phyloP scores from a whole-genome alignment of 2,329 filamentous ascomycete genomes.

The Aspergillus felis region DNA sequence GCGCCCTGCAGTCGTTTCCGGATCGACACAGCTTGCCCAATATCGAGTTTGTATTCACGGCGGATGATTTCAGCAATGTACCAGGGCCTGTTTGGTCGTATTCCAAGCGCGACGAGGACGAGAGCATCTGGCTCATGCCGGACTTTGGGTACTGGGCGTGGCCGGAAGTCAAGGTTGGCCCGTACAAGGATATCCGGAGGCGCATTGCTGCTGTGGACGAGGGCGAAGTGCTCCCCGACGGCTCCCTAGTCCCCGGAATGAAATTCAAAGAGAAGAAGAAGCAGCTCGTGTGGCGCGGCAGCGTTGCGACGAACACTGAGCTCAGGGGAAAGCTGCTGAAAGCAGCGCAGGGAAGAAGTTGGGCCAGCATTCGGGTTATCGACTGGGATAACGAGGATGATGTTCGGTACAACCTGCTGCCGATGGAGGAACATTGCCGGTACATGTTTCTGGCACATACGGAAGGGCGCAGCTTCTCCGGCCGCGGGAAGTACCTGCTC shows the following conservation, averaged over 20 bases:
- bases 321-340: conserved; percentile 40
- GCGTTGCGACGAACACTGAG: conserved; percentile 34
- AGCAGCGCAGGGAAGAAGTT: conserved; percentile 37
- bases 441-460: conserved; percentile 54
- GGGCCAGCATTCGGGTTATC: conserved; percentile 45
- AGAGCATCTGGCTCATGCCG: conserved; percentile 48
- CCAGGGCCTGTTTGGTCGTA: conserved; percentile 42
- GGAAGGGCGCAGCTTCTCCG: conserved; percentile 53
- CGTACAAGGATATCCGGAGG: conserved; percentile 41
- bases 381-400: conserved; percentile 40
- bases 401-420: conserved; percentile 41
- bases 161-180: conserved; percentile 46
- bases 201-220: conserved; percentile 37
- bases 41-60: conserved; percentile 48
- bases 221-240: conserved; percentile 19
- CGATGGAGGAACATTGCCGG: conserved; percentile 52
- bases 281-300: conserved; percentile 49
- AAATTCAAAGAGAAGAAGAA: conserved; percentile 39
- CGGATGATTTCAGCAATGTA: conserved; percentile 42
- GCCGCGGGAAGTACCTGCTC: conserved; percentile 51
- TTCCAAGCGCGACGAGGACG: conserved; percentile 37
- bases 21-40: conserved; percentile 40
- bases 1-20: conserved; percentile 43
- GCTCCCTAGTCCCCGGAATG: conserved; percentile 12
- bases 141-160: conserved; percentile 54